Evolutionary conservation across 2,329 filamentous ascomycete species (phyloP), one percentile per base, ranked within the genome.

Genomic region (Ophiocordyceps camponoti-floridani): DNA sequence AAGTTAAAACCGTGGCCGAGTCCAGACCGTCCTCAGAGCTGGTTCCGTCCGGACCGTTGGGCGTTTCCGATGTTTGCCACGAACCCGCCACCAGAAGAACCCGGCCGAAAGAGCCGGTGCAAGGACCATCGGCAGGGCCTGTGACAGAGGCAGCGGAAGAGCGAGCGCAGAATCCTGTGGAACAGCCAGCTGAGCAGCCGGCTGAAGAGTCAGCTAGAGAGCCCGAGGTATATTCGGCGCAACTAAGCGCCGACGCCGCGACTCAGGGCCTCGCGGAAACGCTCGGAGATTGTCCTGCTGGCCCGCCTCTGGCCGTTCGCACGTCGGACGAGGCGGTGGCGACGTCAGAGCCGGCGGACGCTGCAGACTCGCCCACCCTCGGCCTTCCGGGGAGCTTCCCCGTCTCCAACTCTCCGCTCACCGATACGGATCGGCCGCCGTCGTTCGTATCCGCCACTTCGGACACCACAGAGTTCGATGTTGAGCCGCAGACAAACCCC

Each of bases 381-480:
- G 79, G 76, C 6, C 70, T 83, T 47, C 79, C 79, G 4, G 78
- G 79, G 10, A 71, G 71, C 52, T 77, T 82, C 55, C 69, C 73
- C 44, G 58, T 60, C 27, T 51, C 58, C 37, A 65, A 54, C 23
- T 62, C 62, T 41, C 54, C 58, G 2, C 49, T 58, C 10, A 61
- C 62, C n/a, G n/a, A n/a, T 18, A 54, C 59, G 12, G 69, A 76
- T 28, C 65, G 73, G 40, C 61, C 64, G 30, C 77, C 76, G 2
- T 60, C 59, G 30, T 81, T 79, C 3, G 56, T 75, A 13, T 82
- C 81, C 6, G 63, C 62, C 42, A 63, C 62, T 6, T 79, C 77
- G n/a, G 69, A 69, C 40, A 70, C 70, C 8, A 85, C 81, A 0
- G 78, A 84, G 52, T 83, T 86, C 51, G 83, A 87, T 51, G 70